phyloP scores from a whole-genome alignment of 768 basidiomycete species.

The Lactarius akahatsu region DNA sequence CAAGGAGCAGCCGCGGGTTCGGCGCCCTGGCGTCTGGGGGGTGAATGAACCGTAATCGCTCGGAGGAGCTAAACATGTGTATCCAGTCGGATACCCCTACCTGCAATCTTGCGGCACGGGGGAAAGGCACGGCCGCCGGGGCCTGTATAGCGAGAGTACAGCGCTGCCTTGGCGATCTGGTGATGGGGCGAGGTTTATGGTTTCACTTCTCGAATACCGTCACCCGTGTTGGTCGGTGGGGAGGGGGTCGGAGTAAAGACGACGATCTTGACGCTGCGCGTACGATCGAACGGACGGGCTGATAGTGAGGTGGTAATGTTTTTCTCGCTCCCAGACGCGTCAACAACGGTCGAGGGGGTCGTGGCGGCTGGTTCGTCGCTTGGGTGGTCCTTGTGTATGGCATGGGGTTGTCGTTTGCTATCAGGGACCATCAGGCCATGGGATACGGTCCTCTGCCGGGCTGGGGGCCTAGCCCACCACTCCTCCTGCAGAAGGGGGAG shows the following conservation, averaged over 20 bases:
- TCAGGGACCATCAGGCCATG: neutral
- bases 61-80: neutral
- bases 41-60: neutral
- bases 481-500: neutral
- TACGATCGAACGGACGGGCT: neutral
- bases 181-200: neutral
- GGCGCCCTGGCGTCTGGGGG: neutral
- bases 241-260: neutral
- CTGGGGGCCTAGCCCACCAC: neutral
- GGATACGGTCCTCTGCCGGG: neutral
- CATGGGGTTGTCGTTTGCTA: neutral
- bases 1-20: neutral
- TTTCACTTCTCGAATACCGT: neutral
- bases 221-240: neutral
- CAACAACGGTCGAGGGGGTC: neutral
- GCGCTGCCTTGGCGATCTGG: neutral
- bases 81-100: neutral
- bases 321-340: neutral
- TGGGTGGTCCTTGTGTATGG: neutral
- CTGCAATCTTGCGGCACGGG: neutral
- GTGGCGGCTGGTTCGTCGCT: neutral
- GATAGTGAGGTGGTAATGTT: neutral
- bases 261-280: neutral
- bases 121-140: neutral
- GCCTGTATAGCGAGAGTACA: neutral